Conservation (phyloP, 2,329 filamentous ascomycete genomes). For the Cladorrhinum sp. region DNA sequence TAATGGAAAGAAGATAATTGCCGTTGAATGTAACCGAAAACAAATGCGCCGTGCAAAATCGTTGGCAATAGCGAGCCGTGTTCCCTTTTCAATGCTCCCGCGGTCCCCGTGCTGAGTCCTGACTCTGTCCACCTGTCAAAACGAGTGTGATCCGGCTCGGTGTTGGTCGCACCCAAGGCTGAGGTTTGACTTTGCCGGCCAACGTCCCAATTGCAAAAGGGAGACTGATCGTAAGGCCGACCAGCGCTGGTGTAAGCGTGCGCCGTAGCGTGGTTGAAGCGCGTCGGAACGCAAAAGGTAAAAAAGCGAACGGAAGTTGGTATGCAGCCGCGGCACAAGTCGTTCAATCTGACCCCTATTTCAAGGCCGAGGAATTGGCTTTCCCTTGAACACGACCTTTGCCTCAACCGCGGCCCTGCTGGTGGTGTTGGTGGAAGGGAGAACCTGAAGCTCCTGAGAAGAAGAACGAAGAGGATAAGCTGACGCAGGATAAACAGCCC, state of each 20-base stretch:
- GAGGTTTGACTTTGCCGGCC: background rate
- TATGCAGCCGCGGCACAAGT: background rate
- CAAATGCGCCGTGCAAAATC: background rate
- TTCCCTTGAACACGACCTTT: background rate
- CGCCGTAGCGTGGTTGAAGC: slow-evolving; percentile 3
- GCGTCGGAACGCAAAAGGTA: background rate
- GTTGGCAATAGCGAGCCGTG: background rate
- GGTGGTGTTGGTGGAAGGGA: background rate
- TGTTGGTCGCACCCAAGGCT: background rate
- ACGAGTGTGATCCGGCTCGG: background rate
- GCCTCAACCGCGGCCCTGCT: background rate
- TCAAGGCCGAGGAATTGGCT: background rate
- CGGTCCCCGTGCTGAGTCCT: background rate
- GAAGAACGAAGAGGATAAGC: background rate
- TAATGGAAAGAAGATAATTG: background rate
- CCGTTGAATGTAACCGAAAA: background rate
- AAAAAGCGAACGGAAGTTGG: slow-evolving; percentile 1
- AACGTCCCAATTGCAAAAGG: background rate
- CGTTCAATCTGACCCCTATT: background rate
- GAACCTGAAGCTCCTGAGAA: background rate
- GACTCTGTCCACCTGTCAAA: background rate
- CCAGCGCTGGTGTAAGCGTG: slow-evolving; percentile 1
- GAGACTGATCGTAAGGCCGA: too few relatives aligned
- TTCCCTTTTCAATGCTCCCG: background rate
- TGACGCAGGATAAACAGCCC: background rate